These are phyloP conservation scores for Thraustotheca clavata DNA, from an alignment of 352 stramenopile genomes.

Conservation along the genomic window DNA sequence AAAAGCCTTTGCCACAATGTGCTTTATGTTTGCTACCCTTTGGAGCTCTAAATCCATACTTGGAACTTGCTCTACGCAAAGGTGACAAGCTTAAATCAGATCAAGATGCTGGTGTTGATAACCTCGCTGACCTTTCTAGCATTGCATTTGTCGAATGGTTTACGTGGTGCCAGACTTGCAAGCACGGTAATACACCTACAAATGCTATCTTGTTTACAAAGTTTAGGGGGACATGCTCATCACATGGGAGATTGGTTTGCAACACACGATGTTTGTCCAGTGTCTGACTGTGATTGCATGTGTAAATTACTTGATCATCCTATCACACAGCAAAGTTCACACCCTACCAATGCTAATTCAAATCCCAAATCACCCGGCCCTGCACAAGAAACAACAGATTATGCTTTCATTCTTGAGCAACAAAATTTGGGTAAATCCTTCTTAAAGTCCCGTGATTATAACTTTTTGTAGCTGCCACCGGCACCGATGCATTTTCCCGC, in stretches of 20 bases:
- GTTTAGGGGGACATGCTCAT: conserved; percentile 72
- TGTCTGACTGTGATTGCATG: conserved; percentile 89
- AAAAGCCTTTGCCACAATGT: conserved; percentile 90
- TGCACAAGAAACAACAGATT: neutral
- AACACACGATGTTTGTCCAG: conserved; percentile 81
- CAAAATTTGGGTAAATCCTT: neutral
- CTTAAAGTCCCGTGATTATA: neutral
- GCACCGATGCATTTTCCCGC: neutral
- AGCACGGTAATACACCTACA: conserved; percentile 37
- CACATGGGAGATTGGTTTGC: conserved; percentile 93
- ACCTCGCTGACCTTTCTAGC: conserved; percentile 82
- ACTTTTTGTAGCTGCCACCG: neutral
- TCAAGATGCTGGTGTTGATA: conserved; percentile 39
- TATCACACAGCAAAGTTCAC: too few species aligned
- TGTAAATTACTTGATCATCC: conserved; percentile 77
- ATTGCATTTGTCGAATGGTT: conserved; percentile 95
- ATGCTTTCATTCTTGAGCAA: neutral
- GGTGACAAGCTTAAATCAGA: conserved; percentile 22
- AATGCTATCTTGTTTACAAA: neutral
- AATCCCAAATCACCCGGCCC: neutral
- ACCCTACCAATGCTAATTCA: neutral
- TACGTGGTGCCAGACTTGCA: conserved; percentile 90
- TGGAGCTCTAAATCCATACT: conserved; percentile 92
- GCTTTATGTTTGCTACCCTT: conserved; percentile 90
- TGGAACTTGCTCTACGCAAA: conserved; percentile 85